Evolutionary conservation across 257 asterid genomes (phyloP), one percentile per base, ranked within the genome.

Genomic region (Eucommia ulmoides): DNA sequence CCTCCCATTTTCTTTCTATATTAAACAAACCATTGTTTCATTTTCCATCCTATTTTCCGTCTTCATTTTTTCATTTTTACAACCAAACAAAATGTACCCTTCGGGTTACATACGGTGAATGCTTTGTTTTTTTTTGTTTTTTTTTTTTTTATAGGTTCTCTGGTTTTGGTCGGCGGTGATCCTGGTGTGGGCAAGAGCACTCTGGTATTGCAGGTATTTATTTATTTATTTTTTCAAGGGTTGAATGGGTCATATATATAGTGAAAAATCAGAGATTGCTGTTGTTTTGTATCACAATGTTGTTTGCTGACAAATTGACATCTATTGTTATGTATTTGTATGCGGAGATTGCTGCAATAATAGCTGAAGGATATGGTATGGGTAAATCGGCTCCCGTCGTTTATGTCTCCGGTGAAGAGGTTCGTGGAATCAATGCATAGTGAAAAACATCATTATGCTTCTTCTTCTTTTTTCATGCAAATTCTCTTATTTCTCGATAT

Each of bases 151-250:
- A 29, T 71, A 91, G 96, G 98, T 51, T 91, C 94, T 65, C 74
- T 91, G 62, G 83, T 86, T 50, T 75, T 91, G 67, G 82, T 91
- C 55, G 96, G 94, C 22, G 96, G 98, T 50, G 98, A 91, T 74
- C 98, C 98, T 22, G 98, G 98, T 58, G 81, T 91, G 42, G 98
- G 98, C 62, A 91, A 91, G 78, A 91, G 95, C 71, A 91, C 98
- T 8, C 54, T 91, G 45, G 48, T 86, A 70, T 72, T 91, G 74
- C 94, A 91, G 96, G 98, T 91, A 74, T 54, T 23, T 1, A 22
- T 25, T 19, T 45, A 22, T 59, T 58, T n/a, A n/a, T n/a, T n/a
- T n/a, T n/a, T 62, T 45, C 24, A 59, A 8, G 53, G 22, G 9
- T 33, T 50, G 23, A 23, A 35, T 35, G 44, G 44, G 12, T 35